Conservation (phyloP, 225 moss, liverwort and hornwort genomes). For the Takakia lepidozioides region DNA sequence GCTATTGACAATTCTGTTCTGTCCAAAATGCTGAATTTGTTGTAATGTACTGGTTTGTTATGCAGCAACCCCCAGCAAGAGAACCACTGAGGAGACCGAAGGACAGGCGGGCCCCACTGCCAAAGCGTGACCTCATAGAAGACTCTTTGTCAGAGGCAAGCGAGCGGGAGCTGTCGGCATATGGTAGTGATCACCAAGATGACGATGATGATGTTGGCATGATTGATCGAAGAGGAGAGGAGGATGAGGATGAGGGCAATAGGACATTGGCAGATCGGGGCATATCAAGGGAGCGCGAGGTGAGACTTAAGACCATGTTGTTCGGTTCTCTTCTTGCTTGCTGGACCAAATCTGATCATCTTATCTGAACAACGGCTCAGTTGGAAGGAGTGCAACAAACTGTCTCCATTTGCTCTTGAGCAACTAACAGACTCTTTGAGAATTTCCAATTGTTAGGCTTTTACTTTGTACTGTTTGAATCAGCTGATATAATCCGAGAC, state of each 20-base stretch:
- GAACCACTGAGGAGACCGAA: slow-evolving; percentile 24
- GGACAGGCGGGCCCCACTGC: slow-evolving; percentile 41
- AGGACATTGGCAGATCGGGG: slow-evolving; percentile 59
- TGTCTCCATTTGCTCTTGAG: not conserved
- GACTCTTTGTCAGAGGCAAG: slow-evolving; percentile 68
- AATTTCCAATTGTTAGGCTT: not conserved
- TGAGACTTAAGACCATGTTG: slow-evolving; percentile 4
- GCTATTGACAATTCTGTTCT: slow-evolving; percentile 1
- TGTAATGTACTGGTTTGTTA: slow-evolving; percentile 5
- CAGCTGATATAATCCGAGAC: not conserved
- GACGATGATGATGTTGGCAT: slow-evolving; percentile 34
- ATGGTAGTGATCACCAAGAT: slow-evolving; percentile 64
- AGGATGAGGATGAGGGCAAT: slow-evolving; percentile 68
- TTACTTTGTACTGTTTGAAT: not conserved
- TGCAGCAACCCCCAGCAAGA: slow-evolving; percentile 62
- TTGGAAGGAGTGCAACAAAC: too few species aligned
- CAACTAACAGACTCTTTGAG: not conserved
- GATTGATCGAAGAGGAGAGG: slow-evolving; percentile 45
- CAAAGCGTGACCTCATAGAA: slow-evolving; percentile 67
- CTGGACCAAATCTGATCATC: not conserved
- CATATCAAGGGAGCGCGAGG: slow-evolving; percentile 53
- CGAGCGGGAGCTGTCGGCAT: slow-evolving; percentile 68
- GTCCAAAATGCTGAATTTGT: slow-evolving; percentile 1
- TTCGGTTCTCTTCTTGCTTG: not conserved
- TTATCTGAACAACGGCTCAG: not conserved